These are phyloP conservation scores for Nicotiana attenuata DNA, from an alignment of 257 asterid species.

Conservation along the genomic window DNA sequence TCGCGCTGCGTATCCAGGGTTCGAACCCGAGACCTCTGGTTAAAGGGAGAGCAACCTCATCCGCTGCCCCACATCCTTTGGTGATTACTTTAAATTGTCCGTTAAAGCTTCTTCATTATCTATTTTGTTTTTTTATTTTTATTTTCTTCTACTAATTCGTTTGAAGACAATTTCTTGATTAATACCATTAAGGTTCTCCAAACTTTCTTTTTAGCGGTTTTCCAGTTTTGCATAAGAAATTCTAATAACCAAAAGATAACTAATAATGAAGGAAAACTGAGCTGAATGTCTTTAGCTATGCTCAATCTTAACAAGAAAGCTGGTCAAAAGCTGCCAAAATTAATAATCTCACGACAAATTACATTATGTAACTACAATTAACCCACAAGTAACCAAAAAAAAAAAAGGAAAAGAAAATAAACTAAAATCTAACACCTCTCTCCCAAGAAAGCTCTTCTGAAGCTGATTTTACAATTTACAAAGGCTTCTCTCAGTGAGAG, in stretches of 20 bases:
- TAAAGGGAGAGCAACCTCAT: too few species aligned
- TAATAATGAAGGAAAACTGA: too few species aligned
- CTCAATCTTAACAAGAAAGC: background rate
- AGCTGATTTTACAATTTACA: background rate
- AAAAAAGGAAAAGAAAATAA: background rate
- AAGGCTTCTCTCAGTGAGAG: background rate
- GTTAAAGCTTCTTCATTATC: too few species aligned
- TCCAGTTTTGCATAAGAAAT: background rate
- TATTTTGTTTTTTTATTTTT: background rate
- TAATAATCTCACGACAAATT: background rate
- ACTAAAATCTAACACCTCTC: background rate
- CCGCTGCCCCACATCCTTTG: too few species aligned
- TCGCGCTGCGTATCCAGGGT: too few species aligned
- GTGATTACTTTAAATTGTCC: too few species aligned
- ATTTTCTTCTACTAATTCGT: background rate
- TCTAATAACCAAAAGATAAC: background rate
- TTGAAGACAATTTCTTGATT: too few species aligned
- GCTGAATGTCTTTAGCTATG: too few species aligned
- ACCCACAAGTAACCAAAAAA: background rate
- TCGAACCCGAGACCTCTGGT: too few species aligned
- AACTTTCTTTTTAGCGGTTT: background rate
- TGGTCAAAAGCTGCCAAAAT: background rate
- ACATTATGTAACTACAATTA: background rate
- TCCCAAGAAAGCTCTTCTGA: background rate
- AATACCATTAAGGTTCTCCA: background rate